Evolutionary conservation across 805 yeast species (phyloP), one percentile per base, ranked within the genome.

Genomic region (Kuraishia piskuri): DNA sequence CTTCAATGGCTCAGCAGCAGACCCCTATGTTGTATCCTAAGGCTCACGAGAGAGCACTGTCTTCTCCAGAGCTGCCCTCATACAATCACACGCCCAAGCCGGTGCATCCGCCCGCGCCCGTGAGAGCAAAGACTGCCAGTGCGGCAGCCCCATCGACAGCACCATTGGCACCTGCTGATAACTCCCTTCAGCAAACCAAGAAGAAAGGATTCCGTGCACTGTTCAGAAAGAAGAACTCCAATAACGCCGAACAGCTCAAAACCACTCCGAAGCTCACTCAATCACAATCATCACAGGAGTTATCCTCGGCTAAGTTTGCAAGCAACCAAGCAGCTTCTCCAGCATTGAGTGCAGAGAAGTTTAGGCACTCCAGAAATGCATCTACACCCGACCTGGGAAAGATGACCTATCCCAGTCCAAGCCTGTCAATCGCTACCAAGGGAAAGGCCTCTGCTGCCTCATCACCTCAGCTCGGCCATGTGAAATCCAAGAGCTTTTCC

Each of bases 161-260:
- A n/a, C n/a, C n/a, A n/a, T n/a, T n/a, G n/a, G 40, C 40, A 31
- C 9, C 4, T 31, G 8, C 17, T 31, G 17, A 31, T n/a, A 31
- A 31, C 40, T 31, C 40, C 14, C 4, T n/a, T 31, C 19, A 24
- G 22, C 22, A 24, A 12, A 24, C 37, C n/a, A 48, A 48, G 58
- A 58, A 52, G 57, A 62, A 24, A 60, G 62, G 48, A 54, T 69
- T 31, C 24, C 50, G 49, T 6, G 54, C 54, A 5, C 51, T 55
- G 17, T 68, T 69, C 53, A 63, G 58, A 24, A 59, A 53, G 46
- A 56, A 57, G 48, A 55, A 46, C 22, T 22, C 51, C 2, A 26
- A 8, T 12, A 26, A 48, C 10, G 2, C 37, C 14, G 50, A 48
- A 4, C 10, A 24, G 40, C 9, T 19, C 47, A 48, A 48, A 40